Evolutionary conservation across 192 early-diverging fungal genomes (phyloP).

Genomic region (Mortierella hygrophila): DNA sequence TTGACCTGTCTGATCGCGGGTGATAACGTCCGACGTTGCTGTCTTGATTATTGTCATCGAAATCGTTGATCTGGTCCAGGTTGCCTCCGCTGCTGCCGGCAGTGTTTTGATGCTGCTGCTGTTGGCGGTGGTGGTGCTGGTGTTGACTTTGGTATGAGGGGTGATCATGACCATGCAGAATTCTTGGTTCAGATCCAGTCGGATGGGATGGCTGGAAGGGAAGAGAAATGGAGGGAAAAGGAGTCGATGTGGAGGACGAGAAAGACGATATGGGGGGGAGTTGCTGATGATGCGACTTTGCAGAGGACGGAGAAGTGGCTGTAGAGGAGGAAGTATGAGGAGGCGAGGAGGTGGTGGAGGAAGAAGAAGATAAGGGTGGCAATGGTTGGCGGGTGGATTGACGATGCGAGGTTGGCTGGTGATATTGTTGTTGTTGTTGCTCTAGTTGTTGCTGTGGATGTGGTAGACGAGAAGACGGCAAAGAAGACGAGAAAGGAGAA

Average conservation of each 20-base stretch:
- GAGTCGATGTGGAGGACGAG: not conserved
- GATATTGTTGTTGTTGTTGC: not conserved
- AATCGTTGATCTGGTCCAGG: conserved; percentile 5
- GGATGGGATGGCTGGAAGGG: conserved; percentile 1
- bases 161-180: not conserved
- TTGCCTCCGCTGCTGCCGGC: not conserved
- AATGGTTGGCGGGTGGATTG: not conserved
- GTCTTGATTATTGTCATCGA: not conserved
- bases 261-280: not conserved
- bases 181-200: not conserved
- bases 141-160: not conserved
- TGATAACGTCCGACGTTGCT: conserved; percentile 1
- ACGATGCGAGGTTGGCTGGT: not conserved
- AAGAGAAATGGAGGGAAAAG: conserved; percentile 18
- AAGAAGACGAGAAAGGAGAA: not conserved
- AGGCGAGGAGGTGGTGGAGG: not conserved
- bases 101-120: not conserved
- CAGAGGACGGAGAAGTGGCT: not conserved
- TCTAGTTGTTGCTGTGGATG: not conserved
- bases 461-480: not conserved
- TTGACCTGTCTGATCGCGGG: not conserved
- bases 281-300: not conserved
- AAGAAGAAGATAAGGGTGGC: not conserved
- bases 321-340: conserved; percentile 2
- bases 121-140: not conserved